Conservation (phyloP, 2,329 filamentous ascomycete species). For the Diaporthe citrichinensis region DNA sequence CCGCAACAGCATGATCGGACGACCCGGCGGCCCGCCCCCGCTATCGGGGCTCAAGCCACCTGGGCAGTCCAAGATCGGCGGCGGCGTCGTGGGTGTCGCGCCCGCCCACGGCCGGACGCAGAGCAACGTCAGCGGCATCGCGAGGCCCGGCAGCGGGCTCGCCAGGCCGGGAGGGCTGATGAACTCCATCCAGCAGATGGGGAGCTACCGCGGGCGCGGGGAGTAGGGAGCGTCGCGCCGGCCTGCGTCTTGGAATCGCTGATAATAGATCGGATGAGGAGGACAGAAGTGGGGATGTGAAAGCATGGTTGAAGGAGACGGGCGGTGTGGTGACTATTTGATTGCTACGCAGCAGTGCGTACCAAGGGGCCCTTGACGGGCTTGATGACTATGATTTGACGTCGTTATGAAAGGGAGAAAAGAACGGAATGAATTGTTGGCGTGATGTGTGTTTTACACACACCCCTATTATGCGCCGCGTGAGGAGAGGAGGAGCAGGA, state of each 20-base stretch:
- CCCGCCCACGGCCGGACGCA: conserved; percentile 59
- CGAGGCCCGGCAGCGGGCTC: conserved; percentile 64
- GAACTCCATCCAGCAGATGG: conserved; percentile 91
- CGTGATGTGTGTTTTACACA: background rate
- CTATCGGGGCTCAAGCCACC: conserved; percentile 73
- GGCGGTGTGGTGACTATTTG: background rate
- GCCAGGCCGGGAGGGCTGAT: conserved; percentile 78
- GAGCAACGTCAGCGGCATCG: conserved; percentile 59
- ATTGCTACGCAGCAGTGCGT: background rate
- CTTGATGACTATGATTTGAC: conserved; percentile 39
- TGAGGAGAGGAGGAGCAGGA: background rate
- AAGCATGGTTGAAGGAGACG: background rate
- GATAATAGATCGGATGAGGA: background rate
- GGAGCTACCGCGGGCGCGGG: conserved; percentile 67
- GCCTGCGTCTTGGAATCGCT: conserved; percentile 2
- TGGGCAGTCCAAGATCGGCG: conserved; percentile 64
- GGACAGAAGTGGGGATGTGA: too few species aligned
- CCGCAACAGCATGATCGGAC: conserved; percentile 63
- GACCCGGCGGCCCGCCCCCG: conserved; percentile 53
- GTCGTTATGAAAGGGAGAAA: conserved; percentile 33
- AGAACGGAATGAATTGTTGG: conserved; percentile 21
- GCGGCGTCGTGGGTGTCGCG: conserved; percentile 49
- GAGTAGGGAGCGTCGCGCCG: conserved; percentile 40
- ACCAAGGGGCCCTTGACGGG: background rate
- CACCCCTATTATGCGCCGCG: background rate